phyloP scores from a whole-genome alignment of 208 protist genomes.

The Wallacemonas rigidus region DNA sequence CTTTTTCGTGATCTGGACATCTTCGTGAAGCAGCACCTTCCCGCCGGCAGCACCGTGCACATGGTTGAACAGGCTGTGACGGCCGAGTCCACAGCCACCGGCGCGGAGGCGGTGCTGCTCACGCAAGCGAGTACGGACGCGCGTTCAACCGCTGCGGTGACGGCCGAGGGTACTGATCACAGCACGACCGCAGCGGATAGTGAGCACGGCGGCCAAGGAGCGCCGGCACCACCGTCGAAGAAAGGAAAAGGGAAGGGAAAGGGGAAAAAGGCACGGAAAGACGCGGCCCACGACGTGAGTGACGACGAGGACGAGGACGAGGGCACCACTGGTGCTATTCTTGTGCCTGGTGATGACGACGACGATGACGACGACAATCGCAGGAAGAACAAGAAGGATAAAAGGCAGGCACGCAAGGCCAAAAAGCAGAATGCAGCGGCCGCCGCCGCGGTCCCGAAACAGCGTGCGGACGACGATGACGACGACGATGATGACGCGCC shows the following conservation, averaged over 20 bases:
- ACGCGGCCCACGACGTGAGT: neutral
- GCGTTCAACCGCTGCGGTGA: neutral
- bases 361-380: conserved; percentile 23
- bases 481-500: conserved; percentile 25
- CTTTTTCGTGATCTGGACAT: conserved; percentile 72
- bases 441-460: conserved; percentile 6
- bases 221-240: neutral
- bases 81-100: conserved; percentile 31
- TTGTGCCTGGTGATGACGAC: conserved; percentile 16
- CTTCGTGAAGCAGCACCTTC: conserved; percentile 72
- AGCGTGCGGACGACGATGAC: conserved; percentile 22
- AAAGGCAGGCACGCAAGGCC: conserved; percentile 21
- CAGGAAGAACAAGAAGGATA: conserved; percentile 28
- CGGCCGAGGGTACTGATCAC: neutral
- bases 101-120: conserved; percentile 18
- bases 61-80: conserved; percentile 80
- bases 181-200: neutral
- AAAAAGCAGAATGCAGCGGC: conserved; percentile 17
- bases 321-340: conserved; percentile 19
- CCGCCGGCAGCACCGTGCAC: conserved; percentile 62
- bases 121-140: conserved; percentile 6
- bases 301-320: conserved; percentile 6
- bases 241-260: neutral
- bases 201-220: neutral
- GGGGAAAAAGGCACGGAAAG: neutral